phyloP scores from a whole-genome alignment of 306 rosid species.

The Prunus mongolica region DNA sequence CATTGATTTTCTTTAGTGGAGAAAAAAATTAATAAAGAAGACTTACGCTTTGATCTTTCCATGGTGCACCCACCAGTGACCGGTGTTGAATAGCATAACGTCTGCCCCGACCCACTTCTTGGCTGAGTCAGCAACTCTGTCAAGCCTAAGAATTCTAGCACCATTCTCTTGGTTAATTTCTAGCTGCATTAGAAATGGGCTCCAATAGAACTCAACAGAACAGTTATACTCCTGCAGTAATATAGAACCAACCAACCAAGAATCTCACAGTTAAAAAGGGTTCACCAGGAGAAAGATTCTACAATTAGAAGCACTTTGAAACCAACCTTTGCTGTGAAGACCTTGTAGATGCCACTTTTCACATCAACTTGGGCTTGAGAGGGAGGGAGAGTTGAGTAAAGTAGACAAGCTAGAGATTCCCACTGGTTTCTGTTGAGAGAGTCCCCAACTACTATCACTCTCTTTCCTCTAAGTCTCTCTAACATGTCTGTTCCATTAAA shows the following conservation, averaged over 20 bases:
- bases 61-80: slow-evolving; percentile 44
- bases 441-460: slow-evolving; percentile 43
- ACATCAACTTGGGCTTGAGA: slow-evolving; percentile 20
- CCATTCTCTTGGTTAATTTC: slow-evolving; percentile 18
- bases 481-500: slow-evolving; percentile 32
- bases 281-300: neutral
- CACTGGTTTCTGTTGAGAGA: slow-evolving; percentile 51
- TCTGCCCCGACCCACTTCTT: slow-evolving; percentile 34
- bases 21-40: neutral
- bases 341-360: slow-evolving; percentile 27
- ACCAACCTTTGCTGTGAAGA: slow-evolving; percentile 32
- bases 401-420: slow-evolving; percentile 54
- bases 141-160: slow-evolving; percentile 28
- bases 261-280: neutral
- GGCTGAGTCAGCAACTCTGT: slow-evolving; percentile 18
- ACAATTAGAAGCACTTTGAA: too few relatives aligned
- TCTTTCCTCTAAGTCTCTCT: slow-evolving; percentile 44
- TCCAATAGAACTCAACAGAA: slow-evolving; percentile 47
- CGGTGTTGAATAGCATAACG: slow-evolving; percentile 47
- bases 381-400: slow-evolving; percentile 30
- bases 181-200: slow-evolving; percentile 43
- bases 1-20: neutral
- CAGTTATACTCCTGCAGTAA: slow-evolving; percentile 33
- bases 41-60: slow-evolving; percentile 38
- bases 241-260: neutral